Base-by-base conservation (phyloP, 768 basidiomycete genomes). In the Cystofilobasidium bisporidii region DNA sequence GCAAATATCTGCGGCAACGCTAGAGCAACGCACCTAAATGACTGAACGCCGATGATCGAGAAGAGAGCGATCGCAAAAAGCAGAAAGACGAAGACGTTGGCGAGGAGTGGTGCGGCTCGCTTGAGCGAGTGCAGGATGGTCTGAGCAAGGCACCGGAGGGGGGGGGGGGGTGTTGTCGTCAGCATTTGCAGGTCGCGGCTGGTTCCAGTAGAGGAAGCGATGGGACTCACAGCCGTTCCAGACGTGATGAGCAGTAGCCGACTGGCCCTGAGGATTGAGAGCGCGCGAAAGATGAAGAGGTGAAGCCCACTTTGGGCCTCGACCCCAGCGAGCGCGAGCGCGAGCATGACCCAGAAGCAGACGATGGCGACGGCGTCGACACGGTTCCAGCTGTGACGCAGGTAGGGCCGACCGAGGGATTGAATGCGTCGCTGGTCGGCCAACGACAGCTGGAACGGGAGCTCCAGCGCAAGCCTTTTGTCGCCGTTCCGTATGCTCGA, bases 91-190 rank as follows among this genome's bases (percentile, higher is more conserved):
- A 91, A 84, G 6, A 97, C 92, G 66, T 86, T 87, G 6, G 91
- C 84, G 12, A 98, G 83, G n/a, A 96, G 79, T 0, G 93, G 91
- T 28, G 86, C 83, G 0, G 93, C 92, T 1, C 85, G 86, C 78
- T 97, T 98, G 64, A 98, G 79, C 3, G 89, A 92, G 67, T 86
- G 87, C 81, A 98, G 86, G 73, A 98, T 96, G 0, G 92, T 87
- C 81, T 85, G 71, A 17, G 36, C 6, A 6, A 36, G 36, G 36
- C 36, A n/a, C n/a, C n/a, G n/a, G n/a, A n/a, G 36, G 36, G 6
- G 36, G 36, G 36, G 36, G 6, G n/a, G n/a, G n/a, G n/a, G n/a
- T n/a, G n/a, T n/a, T n/a, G n/a, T n/a, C n/a, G n/a, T n/a, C n/a
- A n/a, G n/a, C n/a, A n/a, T n/a, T n/a, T n/a, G n/a, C n/a, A n/a